Conservation (phyloP, 2,329 filamentous ascomycete species). For the Bipolaris oryzae region DNA sequence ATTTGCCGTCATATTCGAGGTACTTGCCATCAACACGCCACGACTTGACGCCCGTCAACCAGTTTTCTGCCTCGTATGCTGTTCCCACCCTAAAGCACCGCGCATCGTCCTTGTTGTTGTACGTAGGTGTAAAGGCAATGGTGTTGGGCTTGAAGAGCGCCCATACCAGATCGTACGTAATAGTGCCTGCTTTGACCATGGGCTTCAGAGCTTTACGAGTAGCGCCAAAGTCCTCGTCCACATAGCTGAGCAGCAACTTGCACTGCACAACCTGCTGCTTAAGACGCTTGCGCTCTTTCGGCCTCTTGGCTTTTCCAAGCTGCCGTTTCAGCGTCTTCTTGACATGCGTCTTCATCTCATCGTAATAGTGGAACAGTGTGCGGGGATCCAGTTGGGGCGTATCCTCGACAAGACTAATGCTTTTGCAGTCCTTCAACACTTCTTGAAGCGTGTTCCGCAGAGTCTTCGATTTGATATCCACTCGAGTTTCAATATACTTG, state of each 20-base stretch:
- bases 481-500: constrained; percentile 73
- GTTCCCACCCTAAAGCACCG: constrained; percentile 79
- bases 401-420: constrained; percentile 80
- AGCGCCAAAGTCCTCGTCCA: constrained; percentile 81
- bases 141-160: constrained; percentile 88
- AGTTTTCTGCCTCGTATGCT: constrained; percentile 70
- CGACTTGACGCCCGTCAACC: constrained; percentile 71
- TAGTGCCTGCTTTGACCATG: constrained; percentile 79
- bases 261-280: constrained; percentile 67
- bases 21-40: constrained; percentile 80
- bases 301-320: constrained; percentile 63
- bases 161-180: constrained; percentile 89
- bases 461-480: constrained; percentile 85
- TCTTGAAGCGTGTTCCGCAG: constrained; percentile 73
- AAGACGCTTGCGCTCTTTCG: constrained; percentile 65
- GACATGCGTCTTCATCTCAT: constrained; percentile 69
- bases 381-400: constrained; percentile 66
- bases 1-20: constrained; percentile 86
- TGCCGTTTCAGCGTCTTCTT: constrained; percentile 68
- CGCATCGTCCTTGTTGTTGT: constrained; percentile 76
- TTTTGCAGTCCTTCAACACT: constrained; percentile 77
- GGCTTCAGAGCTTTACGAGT: constrained; percentile 81
- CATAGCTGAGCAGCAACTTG: constrained; percentile 74
- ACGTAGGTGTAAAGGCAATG: constrained; percentile 76
- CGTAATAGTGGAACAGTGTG: constrained; percentile 67